Percentiles rank a stretch among this genome's conserved stretches.
These are phyloP conservation scores for Solanum chaucha DNA, from an alignment of 257 asterid species.

Conservation along the genomic window DNA sequence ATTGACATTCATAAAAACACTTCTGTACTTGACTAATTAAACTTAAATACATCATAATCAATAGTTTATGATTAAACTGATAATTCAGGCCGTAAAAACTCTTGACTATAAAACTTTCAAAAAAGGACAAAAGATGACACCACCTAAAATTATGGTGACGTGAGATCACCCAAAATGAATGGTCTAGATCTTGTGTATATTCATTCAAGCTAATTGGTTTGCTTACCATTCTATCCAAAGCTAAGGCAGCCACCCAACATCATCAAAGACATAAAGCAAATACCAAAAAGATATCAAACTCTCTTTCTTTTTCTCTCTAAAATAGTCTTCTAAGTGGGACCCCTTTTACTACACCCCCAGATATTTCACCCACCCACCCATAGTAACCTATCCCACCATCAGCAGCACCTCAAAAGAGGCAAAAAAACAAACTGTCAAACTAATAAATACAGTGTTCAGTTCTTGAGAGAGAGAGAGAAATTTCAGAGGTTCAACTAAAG, in stretches of 20 bases:
- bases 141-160: neutral
- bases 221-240: neutral
- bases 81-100: no score
- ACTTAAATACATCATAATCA: no score
- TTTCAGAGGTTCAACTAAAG: neutral
- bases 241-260: neutral
- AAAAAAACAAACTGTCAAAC: neutral
- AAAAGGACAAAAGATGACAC: neutral
- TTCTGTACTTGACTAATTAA: no score
- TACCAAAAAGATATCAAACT: conserved; percentile 7
- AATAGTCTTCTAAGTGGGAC: neutral
- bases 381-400: neutral
- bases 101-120: no score
- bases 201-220: neutral
- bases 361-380: neutral
- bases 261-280: neutral
- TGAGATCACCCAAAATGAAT: neutral
- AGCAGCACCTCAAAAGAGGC: neutral
- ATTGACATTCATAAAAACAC: no score
- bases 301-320: neutral
- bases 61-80: neutral
- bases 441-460: neutral
- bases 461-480: neutral
- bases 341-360: neutral
- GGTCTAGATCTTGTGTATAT: neutral